Conservation (phyloP, 2,329 filamentous ascomycete species). For the Knufia petricola region DNA sequence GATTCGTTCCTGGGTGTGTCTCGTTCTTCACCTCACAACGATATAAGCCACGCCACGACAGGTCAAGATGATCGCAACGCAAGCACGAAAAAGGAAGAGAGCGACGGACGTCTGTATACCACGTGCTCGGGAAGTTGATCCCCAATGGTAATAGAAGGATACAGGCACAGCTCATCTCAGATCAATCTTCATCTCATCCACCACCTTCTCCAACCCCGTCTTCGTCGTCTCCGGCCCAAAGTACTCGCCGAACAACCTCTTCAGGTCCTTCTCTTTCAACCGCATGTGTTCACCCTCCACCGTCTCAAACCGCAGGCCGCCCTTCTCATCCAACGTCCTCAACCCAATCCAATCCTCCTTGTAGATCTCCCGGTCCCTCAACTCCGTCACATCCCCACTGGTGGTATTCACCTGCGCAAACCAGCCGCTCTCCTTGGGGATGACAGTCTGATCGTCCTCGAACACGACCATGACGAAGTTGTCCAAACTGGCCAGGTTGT, state of each 20-base stretch:
- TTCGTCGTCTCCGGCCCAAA: slow-evolving; percentile 28
- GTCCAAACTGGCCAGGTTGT: slow-evolving; percentile 59
- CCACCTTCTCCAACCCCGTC: background rate
- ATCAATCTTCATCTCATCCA: background rate
- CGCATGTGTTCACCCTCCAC: slow-evolving; percentile 76
- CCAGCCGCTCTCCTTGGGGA: slow-evolving; percentile 85
- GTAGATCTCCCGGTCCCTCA: slow-evolving; percentile 66
- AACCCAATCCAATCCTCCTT: slow-evolving; percentile 90
- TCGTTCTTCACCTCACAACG: no score
- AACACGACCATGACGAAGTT: slow-evolving; percentile 88
- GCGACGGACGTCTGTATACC: no score
- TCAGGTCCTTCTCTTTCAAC: slow-evolving; percentile 57
- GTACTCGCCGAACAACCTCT: slow-evolving; percentile 50
- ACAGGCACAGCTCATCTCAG: background rate
- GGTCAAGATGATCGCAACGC: no score
- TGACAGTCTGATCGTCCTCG: slow-evolving; percentile 70
- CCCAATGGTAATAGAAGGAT: no score
- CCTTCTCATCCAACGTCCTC: slow-evolving; percentile 66
- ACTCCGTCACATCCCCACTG: slow-evolving; percentile 47
- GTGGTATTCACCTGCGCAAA: slow-evolving; percentile 77
- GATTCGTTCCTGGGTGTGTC: no score
- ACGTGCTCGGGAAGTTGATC: no score
- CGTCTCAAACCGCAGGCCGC: slow-evolving; percentile 64
- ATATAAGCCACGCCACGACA: no score
- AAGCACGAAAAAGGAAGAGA: no score